A percentile compares a stretch with the other conserved stretches of the same genome.
These are phyloP conservation scores for Lentinus brumalis DNA, from an alignment of 768 basidiomycete species.

Conservation along the genomic window DNA sequence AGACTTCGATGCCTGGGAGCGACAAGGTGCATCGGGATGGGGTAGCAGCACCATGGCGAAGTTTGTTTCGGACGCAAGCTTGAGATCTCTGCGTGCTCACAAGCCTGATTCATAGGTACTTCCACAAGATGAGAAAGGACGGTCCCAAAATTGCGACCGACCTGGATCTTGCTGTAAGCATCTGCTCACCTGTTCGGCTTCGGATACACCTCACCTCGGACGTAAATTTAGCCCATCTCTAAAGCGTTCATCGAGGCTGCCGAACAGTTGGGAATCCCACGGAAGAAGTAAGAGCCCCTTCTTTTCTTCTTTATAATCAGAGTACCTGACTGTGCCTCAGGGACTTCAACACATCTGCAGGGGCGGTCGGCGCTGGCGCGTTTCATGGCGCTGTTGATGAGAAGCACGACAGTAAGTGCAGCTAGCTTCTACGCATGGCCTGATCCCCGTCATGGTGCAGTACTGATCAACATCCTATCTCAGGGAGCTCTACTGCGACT, in stretches of 20 bases:
- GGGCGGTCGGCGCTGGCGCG: neutral
- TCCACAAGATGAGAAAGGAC: slow-evolving; percentile 64
- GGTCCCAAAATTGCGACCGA: slow-evolving; percentile 44
- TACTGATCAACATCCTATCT: neutral
- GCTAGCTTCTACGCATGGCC: slow-evolving; percentile 29
- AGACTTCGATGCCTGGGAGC: slow-evolving; percentile 65
- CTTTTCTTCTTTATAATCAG: neutral
- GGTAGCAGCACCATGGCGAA: slow-evolving; percentile 49
- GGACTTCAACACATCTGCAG: neutral
- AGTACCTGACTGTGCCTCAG: neutral
- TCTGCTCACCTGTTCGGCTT: neutral
- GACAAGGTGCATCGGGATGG: slow-evolving; percentile 53
- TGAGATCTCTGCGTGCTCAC: neutral
- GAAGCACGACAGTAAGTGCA: slow-evolving; percentile 10
- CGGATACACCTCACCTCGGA: slow-evolving; percentile 29
- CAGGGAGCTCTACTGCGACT: slow-evolving; percentile 48
- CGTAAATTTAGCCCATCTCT: slow-evolving; percentile 40
- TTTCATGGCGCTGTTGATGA: slow-evolving; percentile 9
- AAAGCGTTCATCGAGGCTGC: neutral
- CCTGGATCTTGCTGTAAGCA: slow-evolving; percentile 39
- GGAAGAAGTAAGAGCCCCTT: neutral
- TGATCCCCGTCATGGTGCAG: no score
- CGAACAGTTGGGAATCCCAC: slow-evolving; percentile 24
- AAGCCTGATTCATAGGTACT: slow-evolving; percentile 46
- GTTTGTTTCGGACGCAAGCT: slow-evolving; percentile 31